Conservation (phyloP, 1,284 basidiomycete genomes). For the Limonomyces culmigenus region DNA sequence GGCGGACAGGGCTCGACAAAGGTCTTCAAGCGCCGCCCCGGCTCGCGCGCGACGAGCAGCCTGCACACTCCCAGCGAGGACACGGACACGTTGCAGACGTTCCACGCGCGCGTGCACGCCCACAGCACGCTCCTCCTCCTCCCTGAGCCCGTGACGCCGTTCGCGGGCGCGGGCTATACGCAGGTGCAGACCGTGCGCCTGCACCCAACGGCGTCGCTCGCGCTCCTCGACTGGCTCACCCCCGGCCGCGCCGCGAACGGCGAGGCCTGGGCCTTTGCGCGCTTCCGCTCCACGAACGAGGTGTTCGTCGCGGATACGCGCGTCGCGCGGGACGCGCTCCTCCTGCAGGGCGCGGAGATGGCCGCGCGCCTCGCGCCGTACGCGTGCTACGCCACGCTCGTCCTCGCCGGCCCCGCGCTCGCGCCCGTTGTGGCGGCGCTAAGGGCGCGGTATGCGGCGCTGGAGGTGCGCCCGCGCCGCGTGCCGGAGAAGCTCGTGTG, state of each 20-base stretch:
- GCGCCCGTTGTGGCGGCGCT: slow-evolving; percentile 27
- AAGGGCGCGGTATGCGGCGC: slow-evolving; percentile 27
- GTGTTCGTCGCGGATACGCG: slow-evolving; percentile 46
- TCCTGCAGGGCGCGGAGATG: slow-evolving; percentile 56
- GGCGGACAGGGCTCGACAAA: slow-evolving; percentile 73
- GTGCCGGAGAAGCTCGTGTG: slow-evolving; percentile 50
- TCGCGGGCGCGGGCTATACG: slow-evolving; percentile 64
- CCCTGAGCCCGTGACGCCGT: slow-evolving; percentile 90
- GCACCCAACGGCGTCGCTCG: slow-evolving; percentile 36
- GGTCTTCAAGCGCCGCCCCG: slow-evolving; percentile 67
- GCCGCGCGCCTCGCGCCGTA: slow-evolving; percentile 54
- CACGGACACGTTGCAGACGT: slow-evolving; percentile 29
- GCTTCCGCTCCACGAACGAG: slow-evolving; percentile 80
- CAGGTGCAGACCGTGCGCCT: slow-evolving; percentile 68
- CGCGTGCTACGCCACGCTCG: slow-evolving; percentile 69
- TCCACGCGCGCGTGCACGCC: slow-evolving; percentile 37
- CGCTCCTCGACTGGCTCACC: slow-evolving; percentile 84
- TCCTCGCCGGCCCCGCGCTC: slow-evolving; percentile 54
- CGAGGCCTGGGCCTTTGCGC: slow-evolving; percentile 81
- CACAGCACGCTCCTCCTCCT: slow-evolving; percentile 55
- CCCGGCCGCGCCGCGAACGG: slow-evolving; percentile 65
- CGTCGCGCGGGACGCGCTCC: slow-evolving; percentile 59
- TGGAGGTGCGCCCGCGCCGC: slow-evolving; percentile 42
- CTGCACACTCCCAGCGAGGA: no score
- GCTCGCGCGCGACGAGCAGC: slow-evolving; percentile 9